Conservation (phyloP, 345 rosid genomes). For the Eucalyptus grandis region DNA sequence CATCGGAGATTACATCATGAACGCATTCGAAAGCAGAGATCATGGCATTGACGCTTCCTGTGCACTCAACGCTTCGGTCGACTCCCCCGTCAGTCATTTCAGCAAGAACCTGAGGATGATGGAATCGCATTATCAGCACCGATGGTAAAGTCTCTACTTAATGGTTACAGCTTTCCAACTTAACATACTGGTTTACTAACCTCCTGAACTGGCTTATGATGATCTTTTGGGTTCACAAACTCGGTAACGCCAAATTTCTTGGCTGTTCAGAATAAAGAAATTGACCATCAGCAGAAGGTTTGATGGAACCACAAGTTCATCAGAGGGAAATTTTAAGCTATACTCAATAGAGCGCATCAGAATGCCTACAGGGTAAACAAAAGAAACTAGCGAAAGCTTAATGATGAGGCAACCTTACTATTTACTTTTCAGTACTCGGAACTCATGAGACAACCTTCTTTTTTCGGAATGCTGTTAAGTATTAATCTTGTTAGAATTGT, state of each 20-base stretch:
- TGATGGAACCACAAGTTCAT: background rate
- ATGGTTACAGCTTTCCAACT: background rate
- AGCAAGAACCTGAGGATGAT: conserved; percentile 14
- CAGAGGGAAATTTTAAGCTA: background rate
- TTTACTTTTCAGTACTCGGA: background rate
- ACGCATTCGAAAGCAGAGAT: conserved; percentile 35
- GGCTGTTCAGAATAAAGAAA: conserved; percentile 1
- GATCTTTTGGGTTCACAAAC: conserved; percentile 21
- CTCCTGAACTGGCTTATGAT: conserved; percentile 23
- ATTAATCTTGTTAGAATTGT: background rate
- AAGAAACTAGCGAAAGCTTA: background rate
- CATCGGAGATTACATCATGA: conserved; percentile 13
- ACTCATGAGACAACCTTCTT: background rate
- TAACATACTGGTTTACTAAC: background rate
- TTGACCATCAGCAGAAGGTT: background rate
- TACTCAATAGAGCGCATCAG: background rate
- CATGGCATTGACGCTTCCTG: conserved; percentile 28
- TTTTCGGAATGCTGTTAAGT: background rate
- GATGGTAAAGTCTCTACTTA: background rate
- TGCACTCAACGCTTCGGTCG: conserved; percentile 32
- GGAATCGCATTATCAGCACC: background rate
- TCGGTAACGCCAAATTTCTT: conserved; percentile 29
- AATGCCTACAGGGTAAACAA: background rate
- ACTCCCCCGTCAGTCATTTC: conserved; percentile 42
- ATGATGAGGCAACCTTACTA: background rate